Conservation (phyloP, 2,329 filamentous ascomycete species). For the Coniochaeta sp. region DNA sequence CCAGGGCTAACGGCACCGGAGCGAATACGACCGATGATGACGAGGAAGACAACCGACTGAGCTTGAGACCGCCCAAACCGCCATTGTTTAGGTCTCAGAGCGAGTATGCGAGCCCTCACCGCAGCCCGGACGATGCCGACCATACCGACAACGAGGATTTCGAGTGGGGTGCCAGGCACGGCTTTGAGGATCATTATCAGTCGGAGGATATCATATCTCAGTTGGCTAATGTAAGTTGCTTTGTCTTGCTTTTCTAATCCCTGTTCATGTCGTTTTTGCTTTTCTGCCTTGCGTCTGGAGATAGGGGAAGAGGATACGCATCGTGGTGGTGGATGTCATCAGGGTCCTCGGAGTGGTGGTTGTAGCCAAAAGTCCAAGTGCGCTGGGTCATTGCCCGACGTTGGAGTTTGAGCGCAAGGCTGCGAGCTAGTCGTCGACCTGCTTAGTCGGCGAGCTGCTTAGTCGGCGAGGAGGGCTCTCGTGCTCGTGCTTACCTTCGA, state of each 20-base stretch:
- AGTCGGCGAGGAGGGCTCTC: neutral
- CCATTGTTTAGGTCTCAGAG: slow-evolving; percentile 49
- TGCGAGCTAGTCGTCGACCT: neutral
- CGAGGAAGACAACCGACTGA: slow-evolving; percentile 15
- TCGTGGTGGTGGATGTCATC: neutral
- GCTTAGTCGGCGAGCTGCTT: neutral
- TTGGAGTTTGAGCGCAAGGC: neutral
- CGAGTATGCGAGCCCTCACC: slow-evolving; percentile 37
- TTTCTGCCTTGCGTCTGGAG: neutral
- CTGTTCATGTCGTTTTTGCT: neutral
- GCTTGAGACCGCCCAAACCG: slow-evolving; percentile 36
- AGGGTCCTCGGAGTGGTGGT: slow-evolving; percentile 1
- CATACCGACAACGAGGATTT: slow-evolving; percentile 36
- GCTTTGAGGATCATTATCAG: slow-evolving; percentile 87
- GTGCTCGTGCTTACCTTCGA: neutral
- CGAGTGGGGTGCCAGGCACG: slow-evolving; percentile 63
- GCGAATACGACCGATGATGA: slow-evolving; percentile 1
- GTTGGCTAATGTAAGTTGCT: slow-evolving; percentile 64
- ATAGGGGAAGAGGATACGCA: neutral
- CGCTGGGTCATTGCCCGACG: neutral
- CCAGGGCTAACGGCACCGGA: neutral
- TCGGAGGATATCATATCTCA: slow-evolving; percentile 83
- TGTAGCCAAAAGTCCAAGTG: neutral
- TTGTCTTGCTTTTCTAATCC: neutral
- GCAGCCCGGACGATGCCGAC: slow-evolving; percentile 9